Base-by-base conservation (phyloP, 148 eudicot species). In the Salicornia ramosissima region DNA sequence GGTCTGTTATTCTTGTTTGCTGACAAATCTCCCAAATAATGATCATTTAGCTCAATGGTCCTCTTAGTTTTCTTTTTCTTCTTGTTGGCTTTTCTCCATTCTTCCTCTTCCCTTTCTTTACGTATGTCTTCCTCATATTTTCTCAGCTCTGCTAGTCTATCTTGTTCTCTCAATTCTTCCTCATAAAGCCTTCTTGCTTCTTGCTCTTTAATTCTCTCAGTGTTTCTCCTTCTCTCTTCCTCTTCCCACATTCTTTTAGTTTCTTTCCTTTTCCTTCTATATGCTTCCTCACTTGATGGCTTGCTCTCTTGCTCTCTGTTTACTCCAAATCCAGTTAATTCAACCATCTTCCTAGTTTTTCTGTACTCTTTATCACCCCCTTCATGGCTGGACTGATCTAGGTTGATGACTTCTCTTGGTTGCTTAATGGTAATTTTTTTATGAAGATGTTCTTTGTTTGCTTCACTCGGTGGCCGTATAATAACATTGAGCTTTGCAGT, bases 71-170 rank as follows among this genome's bases (percentile, higher is more conserved):
- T 72, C 80, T 84, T 90, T 55, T 86, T 84, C 84, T 86, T 90
- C 80, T 83, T 87, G 77, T 76, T 86, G 70, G 86, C 91, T 80
- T 78, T 85, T 56, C 73, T 82, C 34, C 60, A 82, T 74, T 83
- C 89, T 81, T 86, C 93, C 80, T 93, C 98, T 73, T 90, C 96
- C 74, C 88, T 84, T 79, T 94, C 98, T 65, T 76, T 83, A 81
- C 86, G 82, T 61, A 88, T 85, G 58, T 58, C 79, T 62, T 90
- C 86, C 81, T 88, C 86, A 75, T 74, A 93, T 64, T 74, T 85
- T 76, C 81, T 79, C 68, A 92, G 71, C 52, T 80, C 88, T 21
- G 81, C 85, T 52, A 86, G 16, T 31, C 43, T 69, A 43, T 75
- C 79, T 22, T 64, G 74, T 26, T 90, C 92, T 79, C 86, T 83